Conservation (phyloP, 2,329 filamentous ascomycete genomes). For the Aspergillus udagawae region DNA sequence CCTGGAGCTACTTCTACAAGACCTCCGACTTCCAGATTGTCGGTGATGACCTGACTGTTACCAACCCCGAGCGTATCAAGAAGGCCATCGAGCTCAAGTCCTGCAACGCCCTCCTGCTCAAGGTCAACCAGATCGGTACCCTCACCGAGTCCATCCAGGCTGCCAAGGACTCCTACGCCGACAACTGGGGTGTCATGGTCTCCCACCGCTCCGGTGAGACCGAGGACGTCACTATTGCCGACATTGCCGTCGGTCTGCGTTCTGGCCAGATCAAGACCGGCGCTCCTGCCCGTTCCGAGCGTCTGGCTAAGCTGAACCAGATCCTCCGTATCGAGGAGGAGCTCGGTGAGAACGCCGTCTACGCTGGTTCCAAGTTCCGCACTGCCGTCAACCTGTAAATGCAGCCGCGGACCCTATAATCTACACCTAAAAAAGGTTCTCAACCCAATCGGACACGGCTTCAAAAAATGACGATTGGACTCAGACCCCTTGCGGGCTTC, state of each 20-base stretch:
- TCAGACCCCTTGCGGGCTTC: slow-evolving; percentile 3
- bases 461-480: slow-evolving; percentile 5
- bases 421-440: neutral
- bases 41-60: slow-evolving; percentile 97
- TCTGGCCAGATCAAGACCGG: slow-evolving; percentile 98
- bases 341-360: slow-evolving; percentile 86
- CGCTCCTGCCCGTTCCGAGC: slow-evolving; percentile 93
- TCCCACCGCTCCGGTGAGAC: slow-evolving; percentile 99
- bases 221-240: slow-evolving; percentile 98
- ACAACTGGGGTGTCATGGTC: slow-evolving; percentile 98
- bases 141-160: slow-evolving; percentile 98
- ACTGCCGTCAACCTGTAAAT: slow-evolving; percentile 80
- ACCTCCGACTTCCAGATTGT: slow-evolving; percentile 98
- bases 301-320: slow-evolving; percentile 99
- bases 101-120: slow-evolving; percentile 95
- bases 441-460: slow-evolving; percentile 2
- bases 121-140: slow-evolving; percentile 99
- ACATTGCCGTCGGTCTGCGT: slow-evolving; percentile 95
- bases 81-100: slow-evolving; percentile 99
- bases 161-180: slow-evolving; percentile 95
- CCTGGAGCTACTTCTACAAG: slow-evolving; percentile 99
- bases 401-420: slow-evolving; percentile 8
- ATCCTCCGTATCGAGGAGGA: slow-evolving; percentile 99
- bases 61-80: slow-evolving; percentile 98
- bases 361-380: slow-evolving; percentile 90